Conservation (phyloP, 306 rosid genomes). For the Acmispon strigosus region DNA sequence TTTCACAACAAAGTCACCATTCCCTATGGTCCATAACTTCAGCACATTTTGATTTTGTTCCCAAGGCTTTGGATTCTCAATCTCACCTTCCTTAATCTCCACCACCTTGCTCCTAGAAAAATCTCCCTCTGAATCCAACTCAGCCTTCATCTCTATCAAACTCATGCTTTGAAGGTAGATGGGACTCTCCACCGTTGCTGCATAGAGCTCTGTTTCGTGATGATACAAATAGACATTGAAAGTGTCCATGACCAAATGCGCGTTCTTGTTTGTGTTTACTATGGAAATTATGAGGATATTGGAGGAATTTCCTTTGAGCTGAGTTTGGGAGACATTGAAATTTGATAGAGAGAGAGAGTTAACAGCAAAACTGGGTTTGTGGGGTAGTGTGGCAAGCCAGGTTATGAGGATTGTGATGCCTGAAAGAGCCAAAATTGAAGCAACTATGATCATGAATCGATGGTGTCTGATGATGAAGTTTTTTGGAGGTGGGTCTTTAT, state of each 20-base stretch:
- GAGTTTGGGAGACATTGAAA: not conserved
- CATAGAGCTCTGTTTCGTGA: not conserved
- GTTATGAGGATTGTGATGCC: not conserved
- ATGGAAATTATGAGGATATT: not conserved
- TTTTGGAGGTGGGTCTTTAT: too few species aligned
- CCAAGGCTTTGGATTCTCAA: not conserved
- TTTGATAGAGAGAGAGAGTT: not conserved
- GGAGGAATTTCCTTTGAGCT: not conserved
- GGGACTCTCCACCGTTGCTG: not conserved
- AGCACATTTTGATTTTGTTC: not conserved
- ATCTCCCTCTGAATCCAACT: not conserved
- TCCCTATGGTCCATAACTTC: not conserved
- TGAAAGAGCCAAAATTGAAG: not conserved
- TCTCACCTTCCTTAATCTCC: too few species aligned
- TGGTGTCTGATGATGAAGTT: too few species aligned
- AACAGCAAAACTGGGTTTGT: not conserved
- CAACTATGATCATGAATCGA: not conserved
- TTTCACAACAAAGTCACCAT: not conserved
- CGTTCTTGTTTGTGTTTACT: not conserved
- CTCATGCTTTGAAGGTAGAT: not conserved
- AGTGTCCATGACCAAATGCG: not conserved
- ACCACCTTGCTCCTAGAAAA: not conserved
- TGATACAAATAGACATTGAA: not conserved
- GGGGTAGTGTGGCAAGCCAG: not conserved
- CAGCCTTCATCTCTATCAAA: not conserved